Evolutionary conservation across 192 early-diverging fungal species (phyloP).

Genomic region (Funneliformis mosseae): DNA sequence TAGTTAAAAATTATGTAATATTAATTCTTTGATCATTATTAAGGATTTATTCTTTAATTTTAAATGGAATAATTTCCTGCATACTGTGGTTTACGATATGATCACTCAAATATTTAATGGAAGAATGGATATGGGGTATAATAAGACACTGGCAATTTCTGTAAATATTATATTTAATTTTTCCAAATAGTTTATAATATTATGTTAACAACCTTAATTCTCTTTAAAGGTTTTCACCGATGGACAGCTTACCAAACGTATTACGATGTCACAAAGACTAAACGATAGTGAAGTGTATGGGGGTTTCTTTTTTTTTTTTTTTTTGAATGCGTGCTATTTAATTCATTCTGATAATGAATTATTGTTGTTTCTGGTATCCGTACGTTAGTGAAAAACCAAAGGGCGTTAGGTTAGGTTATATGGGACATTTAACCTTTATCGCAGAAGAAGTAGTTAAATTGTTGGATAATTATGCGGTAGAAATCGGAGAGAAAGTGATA

Average conservation of each 20-base stretch:
- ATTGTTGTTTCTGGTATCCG: neutral
- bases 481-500: slow-evolving; percentile 33
- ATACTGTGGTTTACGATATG: slow-evolving; percentile 98
- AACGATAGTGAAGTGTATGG: slow-evolving; percentile 83
- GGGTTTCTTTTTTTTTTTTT: neutral
- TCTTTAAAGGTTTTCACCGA: slow-evolving; percentile 73
- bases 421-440: slow-evolving; percentile 98
- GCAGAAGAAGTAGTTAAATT: slow-evolving; percentile 93
- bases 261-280: slow-evolving; percentile 78
- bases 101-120: slow-evolving; percentile 97
- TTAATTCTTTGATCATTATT: neutral
- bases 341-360: neutral
- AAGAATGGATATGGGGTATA: slow-evolving; percentile 64
- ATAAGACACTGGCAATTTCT: slow-evolving; percentile 34
- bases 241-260: slow-evolving; percentile 80
- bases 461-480: slow-evolving; percentile 62
- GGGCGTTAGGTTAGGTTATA: slow-evolving; percentile 91
- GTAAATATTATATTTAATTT: slow-evolving; percentile 13
- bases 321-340: neutral
- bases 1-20: neutral
- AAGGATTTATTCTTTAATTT: slow-evolving; percentile 88
- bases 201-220: neutral
- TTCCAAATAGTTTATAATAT: neutral
- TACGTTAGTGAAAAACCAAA: slow-evolving; percentile 72
- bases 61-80: slow-evolving; percentile 98